A percentile compares a stretch with the other conserved stretches of the same genome.
Evolutionary conservation across 2,329 filamentous ascomycete genomes (phyloP).

Genomic region (Acrodontium crateriforme): DNA sequence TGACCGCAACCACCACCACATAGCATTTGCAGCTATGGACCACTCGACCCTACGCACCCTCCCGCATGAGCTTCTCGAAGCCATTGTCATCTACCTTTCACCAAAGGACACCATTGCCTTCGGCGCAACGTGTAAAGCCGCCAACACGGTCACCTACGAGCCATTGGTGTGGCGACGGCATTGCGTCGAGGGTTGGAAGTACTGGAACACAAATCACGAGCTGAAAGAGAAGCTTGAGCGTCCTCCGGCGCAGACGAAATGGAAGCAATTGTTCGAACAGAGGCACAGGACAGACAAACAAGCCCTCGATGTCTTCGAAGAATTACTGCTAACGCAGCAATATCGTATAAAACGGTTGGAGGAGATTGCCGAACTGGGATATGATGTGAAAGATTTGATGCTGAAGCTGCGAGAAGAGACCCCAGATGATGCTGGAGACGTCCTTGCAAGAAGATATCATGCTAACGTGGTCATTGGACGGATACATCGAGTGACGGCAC

Average conservation of each 20-base stretch:
- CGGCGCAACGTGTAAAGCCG: conserved; percentile 47
- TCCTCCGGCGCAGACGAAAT: conserved; percentile 31
- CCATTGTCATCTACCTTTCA: conserved; percentile 54
- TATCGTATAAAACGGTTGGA: conserved; percentile 57
- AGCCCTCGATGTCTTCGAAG: conserved; percentile 39
- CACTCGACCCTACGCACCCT: conserved; percentile 25
- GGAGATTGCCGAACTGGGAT: conserved; percentile 57
- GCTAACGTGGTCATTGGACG: conserved; percentile 60
- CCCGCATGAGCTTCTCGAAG: conserved; percentile 75
- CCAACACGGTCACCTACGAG: conserved; percentile 53
- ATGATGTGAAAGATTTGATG: conserved; percentile 71
- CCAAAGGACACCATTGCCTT: conserved; percentile 37
- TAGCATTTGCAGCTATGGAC: background rate
- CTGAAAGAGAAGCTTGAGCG: conserved; percentile 40
- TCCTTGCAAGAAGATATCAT: conserved; percentile 66
- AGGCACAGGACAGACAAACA: conserved; percentile 22
- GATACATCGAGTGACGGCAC: conserved; percentile 66
- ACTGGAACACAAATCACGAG: conserved; percentile 59
- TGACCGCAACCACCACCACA: no score
- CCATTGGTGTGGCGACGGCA: conserved; percentile 68
- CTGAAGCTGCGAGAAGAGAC: conserved; percentile 52
- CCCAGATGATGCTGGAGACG: conserved; percentile 51
- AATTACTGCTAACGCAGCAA: conserved; percentile 56
- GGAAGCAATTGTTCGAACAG: conserved; percentile 45
- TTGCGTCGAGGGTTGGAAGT: conserved; percentile 54